Evolutionary conservation across 1,139 yeast genomes (phyloP).

Genomic region (Kodamaea sp.): DNA sequence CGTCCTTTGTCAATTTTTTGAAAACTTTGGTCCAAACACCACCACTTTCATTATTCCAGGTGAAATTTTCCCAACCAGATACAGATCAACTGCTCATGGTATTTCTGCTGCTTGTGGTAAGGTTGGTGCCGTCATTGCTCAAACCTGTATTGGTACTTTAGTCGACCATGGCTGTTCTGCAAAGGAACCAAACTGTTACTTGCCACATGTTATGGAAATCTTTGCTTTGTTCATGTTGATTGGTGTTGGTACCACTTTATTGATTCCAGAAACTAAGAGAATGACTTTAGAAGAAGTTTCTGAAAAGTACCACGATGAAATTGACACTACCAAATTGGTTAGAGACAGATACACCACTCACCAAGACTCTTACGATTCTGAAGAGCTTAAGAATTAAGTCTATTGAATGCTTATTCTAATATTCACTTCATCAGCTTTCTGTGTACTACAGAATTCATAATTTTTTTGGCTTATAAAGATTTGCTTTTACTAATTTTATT

Average conservation of each 20-base stretch:
- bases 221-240: slow-evolving; percentile 86
- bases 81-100: slow-evolving; percentile 98
- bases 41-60: slow-evolving; percentile 97
- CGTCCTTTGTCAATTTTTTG: slow-evolving; percentile 77
- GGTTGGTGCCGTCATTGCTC: slow-evolving; percentile 95
- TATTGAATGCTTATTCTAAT: slow-evolving; percentile 1
- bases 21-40: slow-evolving; percentile 91
- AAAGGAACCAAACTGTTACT: slow-evolving; percentile 62
- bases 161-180: slow-evolving; percentile 71
- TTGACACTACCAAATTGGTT: slow-evolving; percentile 40
- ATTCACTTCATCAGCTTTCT: not conserved
- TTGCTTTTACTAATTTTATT: not conserved
- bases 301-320: slow-evolving; percentile 76
- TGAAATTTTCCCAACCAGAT: slow-evolving; percentile 94
- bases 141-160: slow-evolving; percentile 83
- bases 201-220: slow-evolving; percentile 89
- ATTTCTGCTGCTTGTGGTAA: slow-evolving; percentile 95
- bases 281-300: slow-evolving; percentile 78
- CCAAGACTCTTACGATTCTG: slow-evolving; percentile 1
- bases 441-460: not conserved
- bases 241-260: slow-evolving; percentile 61
- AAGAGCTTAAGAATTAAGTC: not conserved
- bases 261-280: slow-evolving; percentile 88
- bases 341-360: slow-evolving; percentile 14
- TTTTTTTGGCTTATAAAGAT: not conserved